Conservation (phyloP, 164 flowering plant genomes). For the Santalum album region DNA sequence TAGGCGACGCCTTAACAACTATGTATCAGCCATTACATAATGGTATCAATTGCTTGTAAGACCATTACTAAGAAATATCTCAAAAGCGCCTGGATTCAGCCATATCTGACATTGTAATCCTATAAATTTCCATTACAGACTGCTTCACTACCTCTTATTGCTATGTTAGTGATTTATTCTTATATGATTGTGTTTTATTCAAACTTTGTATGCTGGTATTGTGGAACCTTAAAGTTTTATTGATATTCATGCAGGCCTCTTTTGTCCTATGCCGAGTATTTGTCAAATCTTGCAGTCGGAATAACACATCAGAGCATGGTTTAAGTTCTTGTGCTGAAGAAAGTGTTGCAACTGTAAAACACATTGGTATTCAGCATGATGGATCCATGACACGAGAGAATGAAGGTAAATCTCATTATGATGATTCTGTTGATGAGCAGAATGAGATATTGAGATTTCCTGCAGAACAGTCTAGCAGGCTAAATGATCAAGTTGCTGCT, state of each 20-base stretch:
- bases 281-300: conserved; percentile 23
- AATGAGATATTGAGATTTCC: conserved; percentile 9
- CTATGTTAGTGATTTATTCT: no score
- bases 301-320: conserved; percentile 24
- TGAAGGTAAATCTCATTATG: conserved; percentile 19
- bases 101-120: no score
- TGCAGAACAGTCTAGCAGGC: conserved; percentile 5
- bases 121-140: no score
- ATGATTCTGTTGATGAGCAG: conserved; percentile 4
- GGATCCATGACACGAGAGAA: conserved; percentile 16
- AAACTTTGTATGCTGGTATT: not conserved
- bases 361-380: conserved; percentile 31
- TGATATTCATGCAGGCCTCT: conserved; percentile 27
- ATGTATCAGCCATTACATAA: no score
- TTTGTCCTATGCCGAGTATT: conserved; percentile 55
- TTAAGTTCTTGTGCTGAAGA: conserved; percentile 30
- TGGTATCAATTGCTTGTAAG: no score
- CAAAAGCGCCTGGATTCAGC: no score
- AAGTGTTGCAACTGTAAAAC: conserved; percentile 28
- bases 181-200: no score
- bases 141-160: no score
- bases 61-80: no score
- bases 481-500: conserved; percentile 10
- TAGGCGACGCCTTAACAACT: no score
- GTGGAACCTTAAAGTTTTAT: conserved; percentile 9